These are phyloP conservation scores for Kodamaea laetipori DNA, from an alignment of 805 yeast species.

Conservation along the genomic window DNA sequence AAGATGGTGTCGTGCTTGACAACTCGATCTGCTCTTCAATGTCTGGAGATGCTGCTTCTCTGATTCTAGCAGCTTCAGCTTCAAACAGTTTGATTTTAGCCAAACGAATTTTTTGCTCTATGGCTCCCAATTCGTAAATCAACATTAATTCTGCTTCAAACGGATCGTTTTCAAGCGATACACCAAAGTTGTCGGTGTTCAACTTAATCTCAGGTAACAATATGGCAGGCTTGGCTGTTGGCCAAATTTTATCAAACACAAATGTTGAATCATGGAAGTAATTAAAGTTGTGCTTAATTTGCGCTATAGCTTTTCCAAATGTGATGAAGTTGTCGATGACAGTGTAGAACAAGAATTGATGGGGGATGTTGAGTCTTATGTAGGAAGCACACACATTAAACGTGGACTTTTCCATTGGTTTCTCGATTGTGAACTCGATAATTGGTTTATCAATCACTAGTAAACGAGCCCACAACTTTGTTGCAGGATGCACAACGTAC, in stretches of 20 bases:
- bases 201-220: slow-evolving; percentile 60
- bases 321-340: slow-evolving; percentile 80
- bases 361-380: slow-evolving; percentile 64
- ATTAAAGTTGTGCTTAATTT: slow-evolving; percentile 53
- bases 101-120: slow-evolving; percentile 65
- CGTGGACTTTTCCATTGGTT: slow-evolving; percentile 10
- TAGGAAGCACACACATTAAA: slow-evolving; percentile 32
- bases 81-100: slow-evolving; percentile 48
- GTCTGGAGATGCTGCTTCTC: slow-evolving; percentile 15
- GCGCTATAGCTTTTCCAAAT: slow-evolving; percentile 64
- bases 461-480: slow-evolving; percentile 42
- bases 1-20: neutral
- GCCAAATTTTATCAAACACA: slow-evolving; percentile 36
- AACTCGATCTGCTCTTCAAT: slow-evolving; percentile 16
- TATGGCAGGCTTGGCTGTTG: slow-evolving; percentile 40
- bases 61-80: slow-evolving; percentile 25
- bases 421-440: slow-evolving; percentile 19
- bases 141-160: slow-evolving; percentile 74
- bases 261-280: slow-evolving; percentile 24
- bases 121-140: slow-evolving; percentile 62
- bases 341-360: slow-evolving; percentile 70
- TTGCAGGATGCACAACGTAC: slow-evolving; percentile 53
- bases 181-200: slow-evolving; percentile 54
- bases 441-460: slow-evolving; percentile 35
- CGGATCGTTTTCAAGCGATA: slow-evolving; percentile 84